Percentiles rank a stretch among this genome's conserved stretches.
Evolutionary conservation across 2,329 filamentous ascomycete genomes (phyloP).

Genomic region (Stachybotrys echinatus): DNA sequence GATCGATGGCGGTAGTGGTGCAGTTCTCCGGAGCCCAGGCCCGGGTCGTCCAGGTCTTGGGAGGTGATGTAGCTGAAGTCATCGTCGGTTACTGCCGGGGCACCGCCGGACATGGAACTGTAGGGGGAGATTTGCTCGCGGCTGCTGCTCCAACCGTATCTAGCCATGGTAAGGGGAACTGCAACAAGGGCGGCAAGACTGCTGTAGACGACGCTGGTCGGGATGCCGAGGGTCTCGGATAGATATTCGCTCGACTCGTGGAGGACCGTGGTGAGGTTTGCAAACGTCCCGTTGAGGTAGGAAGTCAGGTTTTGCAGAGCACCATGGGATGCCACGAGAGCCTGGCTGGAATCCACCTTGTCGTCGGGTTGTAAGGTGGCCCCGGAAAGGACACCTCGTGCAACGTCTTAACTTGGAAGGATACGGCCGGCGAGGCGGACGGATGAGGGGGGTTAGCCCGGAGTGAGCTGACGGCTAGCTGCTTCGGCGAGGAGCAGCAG

Average conservation of each 20-base stretch:
- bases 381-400: conserved; percentile 27
- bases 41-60: conserved; percentile 55
- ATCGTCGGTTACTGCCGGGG: conserved; percentile 64
- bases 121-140: conserved; percentile 48
- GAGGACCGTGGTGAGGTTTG: conserved; percentile 42
- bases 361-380: conserved; percentile 31
- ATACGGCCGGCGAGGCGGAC: background rate
- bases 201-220: conserved; percentile 43
- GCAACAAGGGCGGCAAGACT: conserved; percentile 44
- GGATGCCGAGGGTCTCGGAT: conserved; percentile 43
- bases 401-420: background rate
- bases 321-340: conserved; percentile 56
- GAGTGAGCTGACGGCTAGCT: background rate
- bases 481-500: background rate
- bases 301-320: conserved; percentile 55
- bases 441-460: background rate
- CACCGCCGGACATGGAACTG: conserved; percentile 38
- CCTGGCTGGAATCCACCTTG: conserved; percentile 60
- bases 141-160: conserved; percentile 43
- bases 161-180: conserved; percentile 48
- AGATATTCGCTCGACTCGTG: conserved; percentile 47
- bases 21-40: conserved; percentile 26
- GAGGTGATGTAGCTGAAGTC: conserved; percentile 83
- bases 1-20: conserved; percentile 34
- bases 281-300: conserved; percentile 49